Conservation (phyloP, 352 stramenopile genomes). For the Globisporangium lucens region DNA sequence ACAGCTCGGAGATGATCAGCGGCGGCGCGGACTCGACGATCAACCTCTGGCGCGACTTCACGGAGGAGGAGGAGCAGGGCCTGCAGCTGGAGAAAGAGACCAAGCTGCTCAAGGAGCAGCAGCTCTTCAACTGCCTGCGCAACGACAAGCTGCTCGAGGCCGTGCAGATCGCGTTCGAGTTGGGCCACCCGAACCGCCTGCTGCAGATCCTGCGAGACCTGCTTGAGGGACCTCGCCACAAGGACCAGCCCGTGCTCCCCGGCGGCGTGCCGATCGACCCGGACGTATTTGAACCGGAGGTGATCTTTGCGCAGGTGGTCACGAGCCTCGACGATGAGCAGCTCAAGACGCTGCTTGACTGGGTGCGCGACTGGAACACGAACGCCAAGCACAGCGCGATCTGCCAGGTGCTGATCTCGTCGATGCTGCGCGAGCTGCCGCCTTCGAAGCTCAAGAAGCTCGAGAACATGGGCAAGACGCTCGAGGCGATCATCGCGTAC, state of each 20-base stretch:
- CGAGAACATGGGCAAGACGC: conserved; percentile 65
- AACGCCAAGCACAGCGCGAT: conserved; percentile 93
- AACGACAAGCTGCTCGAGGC: conserved; percentile 89
- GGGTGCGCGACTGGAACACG: conserved; percentile 98
- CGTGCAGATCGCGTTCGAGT: conserved; percentile 87
- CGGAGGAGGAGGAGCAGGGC: conserved; percentile 85
- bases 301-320: conserved; percentile 64
- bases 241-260: conserved; percentile 50
- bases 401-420: conserved; percentile 92
- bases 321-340: conserved; percentile 80
- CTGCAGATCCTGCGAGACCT: conserved; percentile 89
- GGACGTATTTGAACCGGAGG: conserved; percentile 52
- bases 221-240: conserved; percentile 70
- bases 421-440: conserved; percentile 76
- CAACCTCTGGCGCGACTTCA: conserved; percentile 94
- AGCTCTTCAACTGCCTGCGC: conserved; percentile 93
- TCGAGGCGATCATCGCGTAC: conserved; percentile 95
- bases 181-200: conserved; percentile 92
- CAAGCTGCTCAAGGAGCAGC: conserved; percentile 94
- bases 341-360: conserved; percentile 90
- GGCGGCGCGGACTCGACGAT: conserved; percentile 95
- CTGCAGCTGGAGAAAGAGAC: conserved; percentile 82
- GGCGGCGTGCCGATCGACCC: conserved; percentile 37
- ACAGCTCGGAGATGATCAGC: conserved; percentile 90
- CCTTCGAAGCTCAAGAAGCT: conserved; percentile 68